Base-by-base conservation (phyloP, 108 stramenopile genomes). In the Discostella stelligeroides region DNA sequence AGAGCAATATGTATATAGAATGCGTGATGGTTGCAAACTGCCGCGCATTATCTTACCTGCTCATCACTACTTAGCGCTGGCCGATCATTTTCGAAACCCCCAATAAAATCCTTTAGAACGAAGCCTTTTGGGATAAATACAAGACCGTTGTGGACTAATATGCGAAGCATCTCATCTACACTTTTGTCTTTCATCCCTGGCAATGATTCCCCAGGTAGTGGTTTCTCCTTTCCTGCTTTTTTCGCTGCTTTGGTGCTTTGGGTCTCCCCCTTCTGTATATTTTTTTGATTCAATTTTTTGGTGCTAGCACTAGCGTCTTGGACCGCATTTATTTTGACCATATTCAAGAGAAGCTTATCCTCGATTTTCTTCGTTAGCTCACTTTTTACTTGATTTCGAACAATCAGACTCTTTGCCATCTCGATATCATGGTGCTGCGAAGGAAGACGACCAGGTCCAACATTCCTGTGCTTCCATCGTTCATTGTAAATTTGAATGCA, bases 141-240 rank as follows among this genome's bases (percentile, higher is more conserved):
- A 18, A 94, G 63, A 53, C 82, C 71, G 70, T 86, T 39, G 40
- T 92, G 82, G 40, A 92, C 46, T 11, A 94, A 80, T 24, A 67
- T 38, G 24, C 64, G 46, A 15, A 94, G 68, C 91, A 92, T 94
- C 25, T 89, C 76, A 30, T 81, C 82, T 11, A 72, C 74, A 39
- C 77, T 64, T 85, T 91, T 86, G 39, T 73, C 82, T 64, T 87
- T 84, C 49, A 89, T 65, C 34, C 83, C 86, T 7, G 77, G 43
- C 20, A 89, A 60, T 68, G 86, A 89, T 34, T 84, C 73, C 24
- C 92, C 92, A n/a, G 92, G 91, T 13, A 94, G 69, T 28, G 86
- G 86, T 62, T 88, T 89, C 50, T 83, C 85, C 62, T 87, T 88
- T 72, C 84, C 86, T 63, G 66, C 72, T 56, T 63, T 37, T 68